Base-by-base conservation (phyloP, 2,329 filamentous ascomycete species). In the Aspergillus sp. region DNA sequence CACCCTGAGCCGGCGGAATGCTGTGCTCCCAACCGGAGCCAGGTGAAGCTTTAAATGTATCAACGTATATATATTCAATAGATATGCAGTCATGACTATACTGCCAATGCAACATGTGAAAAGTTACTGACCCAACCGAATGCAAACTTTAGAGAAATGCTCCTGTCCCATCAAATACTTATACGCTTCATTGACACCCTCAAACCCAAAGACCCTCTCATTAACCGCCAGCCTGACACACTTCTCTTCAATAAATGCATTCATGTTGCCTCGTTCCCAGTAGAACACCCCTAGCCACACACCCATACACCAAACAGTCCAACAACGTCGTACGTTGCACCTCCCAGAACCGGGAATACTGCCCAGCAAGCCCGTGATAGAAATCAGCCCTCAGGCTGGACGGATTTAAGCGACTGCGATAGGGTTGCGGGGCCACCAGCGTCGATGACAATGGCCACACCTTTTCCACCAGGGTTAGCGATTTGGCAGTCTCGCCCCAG, bases 361-460 rank as follows among this genome's bases (percentile, higher is more conserved):
- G 7, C 70, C 74, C n/a, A 78, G 58, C 56, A 78, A 73, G 7
- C 76, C 75, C n/a, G 78, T 75, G 45, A 78, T 69, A 39, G 60
- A 62, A 50, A 76, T 71, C 3, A 77, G 63, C 26, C 76, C 46
- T 77, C 75, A 19, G 75, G 67, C 30, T 63, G 62, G 32, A 73
- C 55, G 3, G 70, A 68, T 50, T 67, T 65, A 9, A 71, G 53
- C 12, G 46, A 66, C 57, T 77, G 72, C 9, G 63, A 63, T 57
- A 80, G 66, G 1, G 77, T 80, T 7, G 63, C 68, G 0, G 70
- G 68, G 0, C 78, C 78, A 27, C 78, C 79, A 4, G 81, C 75
- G 57, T 82, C 79, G 30, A 81, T 57, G 36, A 82, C 64, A 48
- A 77, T 69, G 51, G 79, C 67, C 3, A 79, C 73, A 8, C 79